These are phyloP conservation scores for Kwoniella heveanensis DNA, from an alignment of 768 basidiomycete genomes.

Conservation along the genomic window DNA sequence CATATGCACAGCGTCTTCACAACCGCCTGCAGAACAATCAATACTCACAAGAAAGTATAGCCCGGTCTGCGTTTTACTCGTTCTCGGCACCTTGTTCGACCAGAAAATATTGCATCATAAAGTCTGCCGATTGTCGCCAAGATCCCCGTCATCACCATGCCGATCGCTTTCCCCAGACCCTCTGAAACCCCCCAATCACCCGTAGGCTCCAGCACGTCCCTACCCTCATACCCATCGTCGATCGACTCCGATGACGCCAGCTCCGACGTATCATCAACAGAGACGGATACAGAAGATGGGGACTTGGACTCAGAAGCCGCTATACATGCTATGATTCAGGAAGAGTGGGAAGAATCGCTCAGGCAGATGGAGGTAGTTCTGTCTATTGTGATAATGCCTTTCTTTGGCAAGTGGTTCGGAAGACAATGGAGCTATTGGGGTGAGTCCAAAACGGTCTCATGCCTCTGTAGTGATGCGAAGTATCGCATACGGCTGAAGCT, in stretches of 20 bases:
- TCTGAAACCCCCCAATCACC: slow-evolving; percentile 16
- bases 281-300: slow-evolving; percentile 61
- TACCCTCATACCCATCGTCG: slow-evolving; percentile 58
- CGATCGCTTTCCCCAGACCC: slow-evolving; percentile 33
- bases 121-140: neutral
- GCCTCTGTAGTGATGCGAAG: too few relatives aligned
- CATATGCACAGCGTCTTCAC: neutral
- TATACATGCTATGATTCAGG: slow-evolving; percentile 62
- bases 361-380: slow-evolving; percentile 79
- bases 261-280: slow-evolving; percentile 11
- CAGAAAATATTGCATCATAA: too few relatives aligned
- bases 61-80: neutral
- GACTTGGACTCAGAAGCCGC: slow-evolving; percentile 65
- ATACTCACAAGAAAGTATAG: too few relatives aligned
- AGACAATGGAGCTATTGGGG: slow-evolving; percentile 83
- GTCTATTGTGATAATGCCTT: slow-evolving; percentile 77
- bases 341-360: slow-evolving; percentile 91
- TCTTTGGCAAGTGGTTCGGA: slow-evolving; percentile 84
- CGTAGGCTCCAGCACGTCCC: slow-evolving; percentile 54
- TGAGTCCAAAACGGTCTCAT: too few relatives aligned
- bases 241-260: slow-evolving; percentile 59
- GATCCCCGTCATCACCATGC: slow-evolving; percentile 14
- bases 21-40: too few relatives aligned
- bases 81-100: too few relatives aligned
- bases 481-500: too few relatives aligned